Evolutionary conservation across 202 grass and related monocot genomes (phyloP), one percentile per base, ranked within the genome.

Genomic region (Brachypodium distachyon): DNA sequence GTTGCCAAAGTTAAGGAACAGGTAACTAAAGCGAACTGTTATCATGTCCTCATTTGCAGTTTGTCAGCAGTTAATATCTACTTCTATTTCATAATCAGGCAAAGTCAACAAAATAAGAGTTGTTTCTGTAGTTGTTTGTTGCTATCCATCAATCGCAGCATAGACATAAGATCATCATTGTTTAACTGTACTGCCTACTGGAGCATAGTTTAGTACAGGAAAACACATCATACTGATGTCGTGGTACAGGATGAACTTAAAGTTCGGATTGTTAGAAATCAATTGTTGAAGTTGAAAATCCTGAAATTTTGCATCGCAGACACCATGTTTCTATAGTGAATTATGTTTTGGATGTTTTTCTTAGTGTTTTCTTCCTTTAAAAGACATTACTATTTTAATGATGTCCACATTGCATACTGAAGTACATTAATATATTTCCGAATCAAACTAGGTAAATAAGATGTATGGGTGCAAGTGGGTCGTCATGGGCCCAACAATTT

Each of bases 1-100:
- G 51, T 84, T 67, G 79, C 84, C 1, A 36, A 81, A 76, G 11
- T 93, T 17, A 88, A 84, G 48, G 70, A 88, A 32, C 62, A 84
- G 81, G 86, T 84, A 6, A 63, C 10, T 27, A 4, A 43, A 56
- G 7, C 1, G 23, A 58, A 74, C 51, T 9, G 11, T 41, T 55
- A 9, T 7, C 9, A 57, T 6, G 4, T 17, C 39, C 2, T 1
- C 1, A 3, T 28, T 8, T 61, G 10, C 2, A 53, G 17, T 70
- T 73, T 46, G 4, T 39, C 10, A 69, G 1, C 46, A 32, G 67
- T 40, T 82, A 21, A 28, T 22, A 11, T 5, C 5, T 59, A 74
- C 41, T 42, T 70, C 3, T 65, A 49, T 58, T 57, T 22, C 18
- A 58, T 14, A 32, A 33, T 48, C 2, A 32, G 13, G 10, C 23